Percentiles rank a stretch among this genome's conserved stretches.
Conservation (phyloP, 2,329 filamentous ascomycete genomes). For the Ascocoryne sarcoides region DNA sequence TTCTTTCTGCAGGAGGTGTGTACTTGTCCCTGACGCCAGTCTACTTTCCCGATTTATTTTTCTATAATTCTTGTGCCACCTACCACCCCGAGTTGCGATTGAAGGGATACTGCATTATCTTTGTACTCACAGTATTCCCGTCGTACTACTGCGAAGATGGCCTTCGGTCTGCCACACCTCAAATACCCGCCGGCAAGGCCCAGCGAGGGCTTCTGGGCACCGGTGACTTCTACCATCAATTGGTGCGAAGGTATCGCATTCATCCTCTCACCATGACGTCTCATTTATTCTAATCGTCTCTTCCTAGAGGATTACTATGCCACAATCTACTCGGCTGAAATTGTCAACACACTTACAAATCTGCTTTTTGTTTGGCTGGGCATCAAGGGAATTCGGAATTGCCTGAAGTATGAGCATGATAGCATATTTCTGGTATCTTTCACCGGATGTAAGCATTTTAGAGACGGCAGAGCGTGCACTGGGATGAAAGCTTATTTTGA, state of each 20-base stretch:
- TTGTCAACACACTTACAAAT: conserved; percentile 76
- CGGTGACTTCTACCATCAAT: conserved; percentile 38
- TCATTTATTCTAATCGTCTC: background rate
- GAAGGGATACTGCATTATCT: too few relatives aligned
- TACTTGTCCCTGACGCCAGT: too few relatives aligned
- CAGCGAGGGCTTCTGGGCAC: conserved; percentile 28
- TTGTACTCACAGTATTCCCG: too few relatives aligned
- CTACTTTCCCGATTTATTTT: too few relatives aligned
- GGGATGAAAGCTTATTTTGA: background rate
- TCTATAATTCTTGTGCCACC: too few relatives aligned
- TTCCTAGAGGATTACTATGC: conserved; percentile 60
- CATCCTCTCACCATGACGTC: conserved; percentile 1
- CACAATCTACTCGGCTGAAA: conserved; percentile 66
- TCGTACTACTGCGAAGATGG: conserved; percentile 18
- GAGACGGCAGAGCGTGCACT: background rate
- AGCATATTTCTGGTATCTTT: conserved; percentile 64
- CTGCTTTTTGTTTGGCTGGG: conserved; percentile 73
- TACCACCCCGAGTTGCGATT: too few relatives aligned
- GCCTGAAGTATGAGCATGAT: conserved; percentile 63
- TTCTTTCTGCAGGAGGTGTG: too few relatives aligned
- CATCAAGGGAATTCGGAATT: conserved; percentile 65
- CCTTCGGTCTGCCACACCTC: conserved; percentile 19
- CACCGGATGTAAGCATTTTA: conserved; percentile 26
- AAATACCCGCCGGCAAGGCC: conserved; percentile 28
- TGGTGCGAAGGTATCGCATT: conserved; percentile 67